Base-by-base conservation (phyloP, 2,329 filamentous ascomycete genomes). In the Neopestalotiopsis rosae region DNA sequence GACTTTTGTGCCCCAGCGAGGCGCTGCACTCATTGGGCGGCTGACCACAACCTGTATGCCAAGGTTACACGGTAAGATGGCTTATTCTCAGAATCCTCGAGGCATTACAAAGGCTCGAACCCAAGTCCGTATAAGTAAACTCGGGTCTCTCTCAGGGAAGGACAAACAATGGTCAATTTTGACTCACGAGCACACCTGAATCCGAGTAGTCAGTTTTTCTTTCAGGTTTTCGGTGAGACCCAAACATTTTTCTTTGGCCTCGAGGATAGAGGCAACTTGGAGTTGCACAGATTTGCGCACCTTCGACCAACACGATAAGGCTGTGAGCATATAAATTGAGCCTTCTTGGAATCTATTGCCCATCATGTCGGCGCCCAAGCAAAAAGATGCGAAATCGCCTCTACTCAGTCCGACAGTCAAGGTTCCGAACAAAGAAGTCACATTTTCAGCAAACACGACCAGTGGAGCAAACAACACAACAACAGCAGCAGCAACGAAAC, bases 321-420 rank as follows among this genome's bases (percentile, higher is more conserved):
- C 17, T 52, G n/a, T 17, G 45, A 52, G 3, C n/a, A 52, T 52
- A 52, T 52, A 52, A 52, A 52, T 3, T 20, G 45, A 9, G n/a
- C n/a, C 14, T 28, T 52, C n/a, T 52, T 17, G 45, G n/a, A 6
- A n/a, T 5, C 45, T 10, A 0, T 52, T 52, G 17, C 45, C 17
- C 45, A 64, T 30, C 20, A 64, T 64, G 61, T 64, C 61, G 17
- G 20, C 61, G 20, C 20, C 20, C 4, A 30, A 45, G n/a, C 24
- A 28, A 28, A 64, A 64, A 64, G 61, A 64, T 24, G 38, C 40
- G 17, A 64, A 64, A 20, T 45, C 61, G 20, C 40, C 40, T 17
- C 61, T 64, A 20, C 61, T 64, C 42, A 64, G 40, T 30, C 61
- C 61, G 17, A 12, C n/a, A 7, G 49, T 20, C 38, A 45, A 52